Evolutionary conservation across 129 eudicot species (phyloP), one percentile per base, ranked within the genome.

Genomic region (Pseudognaphalium luteoalbum): DNA sequence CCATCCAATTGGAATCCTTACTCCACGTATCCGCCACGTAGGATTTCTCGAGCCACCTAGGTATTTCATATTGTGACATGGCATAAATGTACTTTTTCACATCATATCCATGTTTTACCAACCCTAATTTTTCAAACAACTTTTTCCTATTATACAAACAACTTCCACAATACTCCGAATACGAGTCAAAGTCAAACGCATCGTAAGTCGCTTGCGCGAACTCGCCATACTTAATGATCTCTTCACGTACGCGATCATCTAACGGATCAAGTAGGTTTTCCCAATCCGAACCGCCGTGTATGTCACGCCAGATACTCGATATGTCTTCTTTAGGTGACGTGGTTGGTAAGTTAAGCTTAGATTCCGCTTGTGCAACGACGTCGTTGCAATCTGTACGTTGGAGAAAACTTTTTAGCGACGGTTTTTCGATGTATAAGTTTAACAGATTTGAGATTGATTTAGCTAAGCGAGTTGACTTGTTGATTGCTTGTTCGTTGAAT

Each of bases 191-290:
- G 42, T 90, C 98, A 72, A 88, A 85, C 0, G 97, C 92, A 66
- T 93, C 96, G 51, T 93, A 93, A 0, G 87, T 83, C 16, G 98
- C 98, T 51, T 90, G 97, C 0, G 91, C 84, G 14, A 93, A 85
- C 68, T 93, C 97, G 0, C 97, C 97, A 66, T 93, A 93, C 7
- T 87, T 85, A 1, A 93, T 60, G 4, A 93, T 73, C 84, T 93
- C 98, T 5, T 75, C 1, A 88, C 86, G 57, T 32, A 28, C 7
- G 4, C 57, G 33, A 2, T 90, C 88, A 75, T 85, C 82, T 0
- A 93, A 78, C 0, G 97, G 96, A 51, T 93, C 90, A 21, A 93
- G 89, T 15, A 93, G 87, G 10, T 62, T 65, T 19, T 83, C 83
- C 98, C 98, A 88, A 34, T 85, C 91, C 33, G 81, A 25, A 2